phyloP scores from a whole-genome alignment of 768 basidiomycete species.

The Suillus lakei region DNA sequence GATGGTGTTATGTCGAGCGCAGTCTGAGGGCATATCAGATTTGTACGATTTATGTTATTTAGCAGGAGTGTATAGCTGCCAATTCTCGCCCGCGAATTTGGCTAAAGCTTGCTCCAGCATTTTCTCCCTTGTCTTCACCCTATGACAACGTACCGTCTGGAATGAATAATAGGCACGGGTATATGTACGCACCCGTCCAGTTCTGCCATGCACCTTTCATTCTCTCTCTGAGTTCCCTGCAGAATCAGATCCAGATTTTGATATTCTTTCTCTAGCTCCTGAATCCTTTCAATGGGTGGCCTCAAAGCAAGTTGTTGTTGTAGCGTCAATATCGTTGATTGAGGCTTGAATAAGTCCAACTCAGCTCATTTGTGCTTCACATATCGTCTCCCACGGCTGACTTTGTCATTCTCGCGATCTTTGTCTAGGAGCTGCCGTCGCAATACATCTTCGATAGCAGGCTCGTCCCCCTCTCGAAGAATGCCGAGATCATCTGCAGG shows the following conservation, averaged over 20 bases:
- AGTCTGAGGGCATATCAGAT: constrained; percentile 20
- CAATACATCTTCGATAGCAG: constrained; percentile 59
- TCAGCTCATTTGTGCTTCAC: neutral
- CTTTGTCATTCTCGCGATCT: constrained; percentile 74
- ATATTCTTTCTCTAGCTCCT: constrained; percentile 72
- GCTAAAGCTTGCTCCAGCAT: constrained; percentile 74
- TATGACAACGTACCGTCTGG: constrained; percentile 24
- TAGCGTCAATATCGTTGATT: constrained; percentile 62
- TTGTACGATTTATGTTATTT: neutral
- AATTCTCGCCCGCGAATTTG: constrained; percentile 76
- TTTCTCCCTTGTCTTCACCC: constrained; percentile 73
- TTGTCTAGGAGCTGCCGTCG: constrained; percentile 68
- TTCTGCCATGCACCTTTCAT: constrained; percentile 83
- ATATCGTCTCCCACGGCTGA: constrained; percentile 27
- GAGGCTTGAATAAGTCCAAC: constrained; percentile 46
- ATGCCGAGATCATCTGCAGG: constrained; percentile 60
- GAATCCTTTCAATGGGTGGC: constrained; percentile 69
- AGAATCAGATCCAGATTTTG: constrained; percentile 76
- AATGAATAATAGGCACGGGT: neutral
- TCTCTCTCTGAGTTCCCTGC: constrained; percentile 84
- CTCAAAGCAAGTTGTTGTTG: constrained; percentile 69
- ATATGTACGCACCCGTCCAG: constrained; percentile 61
- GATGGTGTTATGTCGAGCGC: constrained; percentile 43
- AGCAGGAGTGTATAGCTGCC: constrained; percentile 61
- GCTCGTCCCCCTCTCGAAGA: constrained; percentile 62